A percentile compares a stretch with the other conserved stretches of the same genome.
Evolutionary conservation across 2,329 filamentous ascomycete genomes (phyloP).

Genomic region (Pseudonectria foliicola): DNA sequence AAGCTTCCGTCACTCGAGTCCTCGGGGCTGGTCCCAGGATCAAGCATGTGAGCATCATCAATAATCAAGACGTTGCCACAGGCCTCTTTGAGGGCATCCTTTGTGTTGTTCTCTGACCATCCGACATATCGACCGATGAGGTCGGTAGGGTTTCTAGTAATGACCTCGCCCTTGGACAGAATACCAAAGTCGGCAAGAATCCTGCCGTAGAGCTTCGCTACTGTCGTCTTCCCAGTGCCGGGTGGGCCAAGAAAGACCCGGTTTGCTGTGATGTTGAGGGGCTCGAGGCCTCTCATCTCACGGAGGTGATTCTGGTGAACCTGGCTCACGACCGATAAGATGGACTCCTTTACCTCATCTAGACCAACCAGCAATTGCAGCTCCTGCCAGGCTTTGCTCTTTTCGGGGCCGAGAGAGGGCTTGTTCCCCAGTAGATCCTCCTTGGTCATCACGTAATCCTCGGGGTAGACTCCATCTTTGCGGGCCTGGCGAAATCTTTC

Average conservation of each 20-base stretch:
- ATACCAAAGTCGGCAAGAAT: slow-evolving; percentile 61
- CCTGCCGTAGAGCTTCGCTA: slow-evolving; percentile 63
- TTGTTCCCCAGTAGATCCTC: slow-evolving; percentile 65
- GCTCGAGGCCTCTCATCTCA: slow-evolving; percentile 53
- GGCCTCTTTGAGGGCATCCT: slow-evolving; percentile 57
- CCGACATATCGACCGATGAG: slow-evolving; percentile 60
- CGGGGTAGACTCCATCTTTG: slow-evolving; percentile 15
- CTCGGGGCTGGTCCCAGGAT: slow-evolving; percentile 29
- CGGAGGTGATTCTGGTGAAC: slow-evolving; percentile 57
- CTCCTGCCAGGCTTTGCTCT: slow-evolving; percentile 49
- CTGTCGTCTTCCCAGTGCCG: slow-evolving; percentile 67
- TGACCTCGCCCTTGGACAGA: slow-evolving; percentile 42
- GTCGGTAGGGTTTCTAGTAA: slow-evolving; percentile 65
- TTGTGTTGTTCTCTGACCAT: slow-evolving; percentile 62
- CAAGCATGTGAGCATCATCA: slow-evolving; percentile 68
- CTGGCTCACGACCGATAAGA: slow-evolving; percentile 36
- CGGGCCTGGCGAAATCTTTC: slow-evolving; percentile 40
- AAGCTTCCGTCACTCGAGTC: slow-evolving; percentile 34
- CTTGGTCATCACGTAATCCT: slow-evolving; percentile 36
- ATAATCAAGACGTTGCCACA: slow-evolving; percentile 69
- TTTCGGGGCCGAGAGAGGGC: slow-evolving; percentile 44
- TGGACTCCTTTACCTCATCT: slow-evolving; percentile 48
- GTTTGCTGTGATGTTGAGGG: slow-evolving; percentile 55
- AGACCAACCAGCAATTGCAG: slow-evolving; percentile 55
- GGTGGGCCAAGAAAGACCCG: slow-evolving; percentile 63